These are phyloP conservation scores for Galerina marginata DNA, from an alignment of 768 basidiomycete genomes.

Conservation along the genomic window DNA sequence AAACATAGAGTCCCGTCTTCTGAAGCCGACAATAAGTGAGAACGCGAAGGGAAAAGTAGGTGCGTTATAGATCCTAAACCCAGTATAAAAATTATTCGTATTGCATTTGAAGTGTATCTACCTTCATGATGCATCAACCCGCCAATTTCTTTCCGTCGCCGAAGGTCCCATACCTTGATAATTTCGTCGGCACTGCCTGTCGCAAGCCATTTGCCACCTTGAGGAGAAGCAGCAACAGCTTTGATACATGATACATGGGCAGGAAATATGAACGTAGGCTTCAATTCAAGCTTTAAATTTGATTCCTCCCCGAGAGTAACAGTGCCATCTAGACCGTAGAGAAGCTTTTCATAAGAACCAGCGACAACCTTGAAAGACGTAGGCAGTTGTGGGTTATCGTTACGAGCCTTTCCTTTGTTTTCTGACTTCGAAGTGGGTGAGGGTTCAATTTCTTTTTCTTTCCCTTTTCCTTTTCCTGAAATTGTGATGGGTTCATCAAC, in stretches of 20 bases:
- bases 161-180: conserved; percentile 95
- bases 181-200: conserved; percentile 97
- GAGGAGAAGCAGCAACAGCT: conserved; percentile 84
- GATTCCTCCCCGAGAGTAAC: conserved; percentile 40
- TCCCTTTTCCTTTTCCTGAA: conserved; percentile 7
- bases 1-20: conserved; percentile 91
- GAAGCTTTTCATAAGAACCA: conserved; percentile 95
- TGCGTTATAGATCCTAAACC: conserved; percentile 87
- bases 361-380: conserved; percentile 84
- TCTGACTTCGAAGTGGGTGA: conserved; percentile 19
- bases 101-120: conserved; percentile 35
- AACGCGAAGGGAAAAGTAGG: conserved; percentile 84
- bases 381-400: conserved; percentile 40
- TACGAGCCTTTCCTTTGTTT: conserved; percentile 23
- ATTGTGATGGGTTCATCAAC: background rate
- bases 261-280: conserved; percentile 94
- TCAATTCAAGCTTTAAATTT: conserved; percentile 48
- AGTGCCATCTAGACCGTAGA: conserved; percentile 86
- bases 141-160: conserved; percentile 90
- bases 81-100: background rate
- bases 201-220: conserved; percentile 95
- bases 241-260: conserved; percentile 95
- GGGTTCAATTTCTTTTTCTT: conserved; percentile 27
- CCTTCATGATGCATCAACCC: conserved; percentile 95
- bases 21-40: conserved; percentile 89